A percentile compares a stretch with the other conserved stretches of the same genome.
Conservation (phyloP, 2,329 filamentous ascomycete genomes). For the Capronia epimyces region DNA sequence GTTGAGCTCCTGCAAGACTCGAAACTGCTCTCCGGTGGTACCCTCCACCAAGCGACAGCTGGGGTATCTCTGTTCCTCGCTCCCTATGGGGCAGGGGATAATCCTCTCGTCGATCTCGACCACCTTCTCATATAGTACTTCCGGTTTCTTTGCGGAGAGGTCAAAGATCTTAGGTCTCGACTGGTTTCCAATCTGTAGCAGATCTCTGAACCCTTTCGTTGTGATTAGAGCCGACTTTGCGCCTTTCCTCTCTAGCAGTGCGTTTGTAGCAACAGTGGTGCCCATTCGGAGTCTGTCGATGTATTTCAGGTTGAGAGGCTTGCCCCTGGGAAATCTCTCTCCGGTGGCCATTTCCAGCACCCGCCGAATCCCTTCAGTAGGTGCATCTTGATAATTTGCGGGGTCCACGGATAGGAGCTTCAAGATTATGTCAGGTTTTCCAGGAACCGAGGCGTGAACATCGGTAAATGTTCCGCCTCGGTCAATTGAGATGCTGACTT, state of each 20-base stretch:
- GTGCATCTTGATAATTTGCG: slow-evolving; percentile 43
- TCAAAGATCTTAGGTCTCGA: slow-evolving; percentile 87
- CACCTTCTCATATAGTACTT: slow-evolving; percentile 48
- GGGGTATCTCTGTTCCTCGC: slow-evolving; percentile 5
- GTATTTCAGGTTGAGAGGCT: slow-evolving; percentile 1
- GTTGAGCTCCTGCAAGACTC: slow-evolving; percentile 30
- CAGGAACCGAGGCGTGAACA: slow-evolving; percentile 37
- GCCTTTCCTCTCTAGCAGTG: slow-evolving; percentile 79
- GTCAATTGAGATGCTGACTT: slow-evolving; percentile 28
- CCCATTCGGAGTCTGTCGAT: slow-evolving; percentile 55
- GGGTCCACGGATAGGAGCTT: slow-evolving; percentile 40
- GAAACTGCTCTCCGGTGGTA: slow-evolving; percentile 39
- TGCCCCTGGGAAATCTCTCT: slow-evolving; percentile 14
- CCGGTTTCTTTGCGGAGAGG: slow-evolving; percentile 62
- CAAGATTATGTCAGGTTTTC: slow-evolving; percentile 36
- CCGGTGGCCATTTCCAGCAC: slow-evolving; percentile 31
- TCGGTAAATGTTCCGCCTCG: slow-evolving; percentile 41
- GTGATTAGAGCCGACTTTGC: slow-evolving; percentile 82
- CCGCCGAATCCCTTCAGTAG: slow-evolving; percentile 61
- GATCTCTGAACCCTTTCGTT: slow-evolving; percentile 80
- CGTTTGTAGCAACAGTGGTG: slow-evolving; percentile 85
- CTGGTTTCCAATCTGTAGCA: slow-evolving; percentile 84
- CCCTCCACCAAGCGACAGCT: slow-evolving; percentile 37
- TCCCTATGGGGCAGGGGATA: slow-evolving; percentile 19
- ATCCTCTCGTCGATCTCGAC: slow-evolving; percentile 28